Percentiles rank a stretch among this genome's conserved stretches.
Conservation (phyloP, 1,284 basidiomycete species). For the Apiotrichum domesticum region DNA sequence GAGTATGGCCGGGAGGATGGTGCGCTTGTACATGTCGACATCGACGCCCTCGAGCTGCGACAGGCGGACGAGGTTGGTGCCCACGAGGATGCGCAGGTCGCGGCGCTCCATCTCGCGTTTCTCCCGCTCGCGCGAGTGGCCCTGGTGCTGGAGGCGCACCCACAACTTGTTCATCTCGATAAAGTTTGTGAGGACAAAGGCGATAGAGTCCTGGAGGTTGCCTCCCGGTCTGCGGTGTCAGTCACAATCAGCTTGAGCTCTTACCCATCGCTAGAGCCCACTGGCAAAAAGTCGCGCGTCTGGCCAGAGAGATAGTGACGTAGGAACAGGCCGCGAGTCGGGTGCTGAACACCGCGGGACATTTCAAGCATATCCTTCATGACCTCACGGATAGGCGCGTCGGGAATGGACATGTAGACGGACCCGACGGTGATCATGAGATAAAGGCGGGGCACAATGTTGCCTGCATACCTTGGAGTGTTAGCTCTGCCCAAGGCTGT, state of each 20-base stretch:
- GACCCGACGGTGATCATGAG: conserved; percentile 98
- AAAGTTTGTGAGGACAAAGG: conserved; percentile 91
- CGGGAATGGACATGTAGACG: conserved; percentile 93
- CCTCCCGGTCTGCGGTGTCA: conserved; percentile 60
- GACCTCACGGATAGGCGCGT: conserved; percentile 91
- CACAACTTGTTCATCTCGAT: conserved; percentile 99
- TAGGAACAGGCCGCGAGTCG: conserved; percentile 84
- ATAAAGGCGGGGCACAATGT: conserved; percentile 85
- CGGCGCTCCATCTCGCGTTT: conserved; percentile 90
- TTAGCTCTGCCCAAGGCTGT: neutral
- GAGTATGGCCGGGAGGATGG: conserved; percentile 78
- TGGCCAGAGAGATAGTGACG: conserved; percentile 92
- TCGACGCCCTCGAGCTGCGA: conserved; percentile 91
- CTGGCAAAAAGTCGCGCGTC: conserved; percentile 84
- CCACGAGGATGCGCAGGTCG: conserved; percentile 87
- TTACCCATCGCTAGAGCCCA: conserved; percentile 75
- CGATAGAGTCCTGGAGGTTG: conserved; percentile 85
- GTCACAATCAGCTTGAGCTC: conserved; percentile 29
- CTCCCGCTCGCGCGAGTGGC: conserved; percentile 88
- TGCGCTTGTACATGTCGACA: conserved; percentile 74
- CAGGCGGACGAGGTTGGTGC: conserved; percentile 87
- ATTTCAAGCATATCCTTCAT: conserved; percentile 99
- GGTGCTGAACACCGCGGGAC: conserved; percentile 89
- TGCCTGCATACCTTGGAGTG: conserved; percentile 40
- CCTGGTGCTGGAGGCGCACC: conserved; percentile 93